Conservation (phyloP, 1,139 yeast species). For the Kluyveromyces sp. region DNA sequence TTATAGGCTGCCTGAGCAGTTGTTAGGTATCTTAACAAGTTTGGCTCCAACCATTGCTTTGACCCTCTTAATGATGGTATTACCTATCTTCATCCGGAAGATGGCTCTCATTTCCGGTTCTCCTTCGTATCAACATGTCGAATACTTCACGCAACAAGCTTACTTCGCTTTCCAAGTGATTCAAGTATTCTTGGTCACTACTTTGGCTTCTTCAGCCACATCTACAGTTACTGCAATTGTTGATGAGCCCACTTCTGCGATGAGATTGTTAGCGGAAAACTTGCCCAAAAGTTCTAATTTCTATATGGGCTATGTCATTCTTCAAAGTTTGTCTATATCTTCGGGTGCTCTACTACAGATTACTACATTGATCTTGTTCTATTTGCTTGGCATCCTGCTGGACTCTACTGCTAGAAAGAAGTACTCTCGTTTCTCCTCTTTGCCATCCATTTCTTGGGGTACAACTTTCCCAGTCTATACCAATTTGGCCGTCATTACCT, state of each 20-base stretch:
- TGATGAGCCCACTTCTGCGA: slow-evolving; percentile 57
- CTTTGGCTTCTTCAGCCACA: slow-evolving; percentile 65
- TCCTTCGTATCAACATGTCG: slow-evolving; percentile 57
- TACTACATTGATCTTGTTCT: slow-evolving; percentile 61
- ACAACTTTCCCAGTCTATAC: slow-evolving; percentile 81
- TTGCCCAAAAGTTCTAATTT: slow-evolving; percentile 90
- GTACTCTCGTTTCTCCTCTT: slow-evolving; percentile 61
- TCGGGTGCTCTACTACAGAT: slow-evolving; percentile 78
- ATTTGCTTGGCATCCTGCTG: slow-evolving; percentile 58
- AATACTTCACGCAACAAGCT: slow-evolving; percentile 66
- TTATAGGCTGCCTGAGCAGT: slow-evolving; percentile 53
- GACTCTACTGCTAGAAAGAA: slow-evolving; percentile 85
- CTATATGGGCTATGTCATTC: slow-evolving; percentile 58
- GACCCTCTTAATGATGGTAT: slow-evolving; percentile 72
- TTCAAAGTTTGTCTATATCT: slow-evolving; percentile 79
- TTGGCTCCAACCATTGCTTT: slow-evolving; percentile 78
- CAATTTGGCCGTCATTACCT: slow-evolving; percentile 69
- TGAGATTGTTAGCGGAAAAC: slow-evolving; percentile 61
- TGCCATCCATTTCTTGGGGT: slow-evolving; percentile 76
- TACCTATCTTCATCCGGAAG: slow-evolving; percentile 63
- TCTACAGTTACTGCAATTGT: slow-evolving; percentile 66
- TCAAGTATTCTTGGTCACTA: slow-evolving; percentile 63
- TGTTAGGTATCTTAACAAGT: slow-evolving; percentile 80
- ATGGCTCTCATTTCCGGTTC: slow-evolving; percentile 65
- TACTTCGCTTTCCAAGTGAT: slow-evolving; percentile 66